Base-by-base conservation (phyloP, 2,329 filamentous ascomycete genomes). In the Exophiala xenobiotica region DNA sequence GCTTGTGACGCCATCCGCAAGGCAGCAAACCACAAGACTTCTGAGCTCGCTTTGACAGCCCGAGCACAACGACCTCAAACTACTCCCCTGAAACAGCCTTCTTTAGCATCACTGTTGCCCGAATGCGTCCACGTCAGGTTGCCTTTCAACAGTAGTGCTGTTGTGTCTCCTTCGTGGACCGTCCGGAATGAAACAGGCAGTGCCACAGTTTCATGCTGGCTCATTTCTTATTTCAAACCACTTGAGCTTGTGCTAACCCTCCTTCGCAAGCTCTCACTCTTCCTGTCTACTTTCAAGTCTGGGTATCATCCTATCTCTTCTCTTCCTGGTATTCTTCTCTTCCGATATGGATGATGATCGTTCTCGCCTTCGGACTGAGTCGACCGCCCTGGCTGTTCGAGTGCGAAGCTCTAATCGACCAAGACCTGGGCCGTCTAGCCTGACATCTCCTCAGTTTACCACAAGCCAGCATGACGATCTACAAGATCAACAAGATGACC, bases 401-500 rank as follows among this genome's bases (percentile, higher is more conserved):
- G 31, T 12, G 6, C 31, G 18, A 14, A 16, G 18, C 12, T 16
- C 11, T 35, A 12, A 35, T 14, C 31, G 31, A 12, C 31, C n/a
- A 4, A 35, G 31, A 35, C 31, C 31, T 35, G 31, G 31, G n/a
- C 31, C 31, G 3, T 35, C 31, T 16, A 35, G 31, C 11, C n/a
- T 35, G 31, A 35, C 23, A 26, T 43, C 40, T 2, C 40, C 22
- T 43, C 20, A 43, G 12, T 43, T 43, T 43, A 23, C 18, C 24
- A 26, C 40, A 11, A 26, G 18, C 22, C 40, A 23, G 22, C 5
- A 46, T 22, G n/a, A 35, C 18, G 43, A 33, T 12, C 12, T 46
- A 3, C 43, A 24, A 9, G 43, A 33, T 11, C 43, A 46, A 6
- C 43, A 46, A 26, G 43, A 46, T 20, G 43, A 46, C 14, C 23